Base-by-base conservation (phyloP, 345 rosid genomes). In the Erysimum cheiranthoides region DNA sequence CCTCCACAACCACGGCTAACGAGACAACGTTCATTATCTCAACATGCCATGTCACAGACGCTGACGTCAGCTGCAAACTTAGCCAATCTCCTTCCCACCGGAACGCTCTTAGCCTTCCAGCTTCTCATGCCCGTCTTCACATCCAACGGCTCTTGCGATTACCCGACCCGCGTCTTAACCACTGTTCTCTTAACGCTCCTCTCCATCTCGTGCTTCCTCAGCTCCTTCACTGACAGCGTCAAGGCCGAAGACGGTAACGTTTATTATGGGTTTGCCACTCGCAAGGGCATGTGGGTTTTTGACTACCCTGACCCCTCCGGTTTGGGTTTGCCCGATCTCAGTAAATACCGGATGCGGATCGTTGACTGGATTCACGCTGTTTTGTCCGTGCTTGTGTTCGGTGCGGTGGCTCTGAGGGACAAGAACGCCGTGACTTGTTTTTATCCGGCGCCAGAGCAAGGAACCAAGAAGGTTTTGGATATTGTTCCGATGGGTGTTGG, bases 21-120 rank as follows among this genome's bases (percentile, higher is more conserved):
- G 40, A 78, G 75, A 39, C 81, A 84, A 5, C 62, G 71, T 1
- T 86, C 90, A 8, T 45, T 78, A 3, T 81, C 97, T 2, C 96
- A 82, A 25, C 60, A 82, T 1, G 96, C 96, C 11, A 65, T 94
- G 67, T 82, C 96, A 18, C 95, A 86, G 70, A 88, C 99, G 42
- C 84, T 95, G 10, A 86, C 89, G 1, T 85, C 83, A 81, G 88
- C 91, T 10, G 97, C 99, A 4, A 89, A 89, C 83, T 83, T 95
- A 10, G 92, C 99, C 5, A 90, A 95, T 77, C 97, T 95, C 71
- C 97, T 95, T 53, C 97, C 99, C 0, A 95, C 99, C 4, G 97
- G 99, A 9, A 92, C 97, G 10, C 86, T 95, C 17, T 34, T 92
- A 31, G 97, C 99, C 12, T 92, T 95, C 81, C 92, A 88, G 81